Conservation (phyloP, 164 flowering plant genomes). For the Magnolia sinica region DNA sequence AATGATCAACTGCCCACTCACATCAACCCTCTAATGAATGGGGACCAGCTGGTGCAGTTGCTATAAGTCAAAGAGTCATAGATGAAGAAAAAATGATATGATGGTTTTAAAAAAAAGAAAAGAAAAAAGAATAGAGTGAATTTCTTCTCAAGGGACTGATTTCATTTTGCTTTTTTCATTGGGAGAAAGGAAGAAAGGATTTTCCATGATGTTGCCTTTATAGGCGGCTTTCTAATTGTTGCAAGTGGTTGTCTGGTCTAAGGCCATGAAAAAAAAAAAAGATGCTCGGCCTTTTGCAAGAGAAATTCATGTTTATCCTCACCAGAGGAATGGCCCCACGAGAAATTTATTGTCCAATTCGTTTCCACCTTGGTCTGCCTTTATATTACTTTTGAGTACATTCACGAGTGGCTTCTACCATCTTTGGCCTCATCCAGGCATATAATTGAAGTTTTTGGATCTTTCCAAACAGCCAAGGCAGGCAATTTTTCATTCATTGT, state of each 20-base stretch:
- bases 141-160: no score
- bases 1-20: no score
- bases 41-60: no score
- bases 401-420: constrained; percentile 12
- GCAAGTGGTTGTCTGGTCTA: neutral
- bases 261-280: constrained; percentile 9
- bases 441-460: constrained; percentile 2
- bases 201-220: constrained; percentile 3
- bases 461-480: constrained; percentile 4
- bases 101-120: no score
- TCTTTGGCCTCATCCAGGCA: constrained; percentile 13
- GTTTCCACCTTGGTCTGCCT: constrained; percentile 6
- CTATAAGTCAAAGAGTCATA: no score
- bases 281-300: constrained; percentile 8
- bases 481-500: neutral
- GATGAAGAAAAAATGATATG: no score
- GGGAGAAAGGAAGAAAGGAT: neutral
- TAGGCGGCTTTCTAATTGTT: constrained; percentile 12
- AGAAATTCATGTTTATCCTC: constrained; percentile 10
- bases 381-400: constrained; percentile 5
- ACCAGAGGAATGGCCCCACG: neutral
- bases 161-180: neutral
- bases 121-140: no score
- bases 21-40: no score
- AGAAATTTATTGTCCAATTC: neutral